Conservation (phyloP, 306 rosid genomes). For the cucumber (Cucumis sativus) region Cucumber_9930_V3 NC_026657.2:12610501-12611000, state of each 20-base stretch:
- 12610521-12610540: no score
- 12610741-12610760: not conserved
- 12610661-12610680: not conserved
- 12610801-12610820: not conserved
- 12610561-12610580: not conserved
- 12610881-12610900: no score
- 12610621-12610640: slow-evolving; percentile 1
- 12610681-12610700: not conserved
- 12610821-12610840: not conserved
- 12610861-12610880: no score
- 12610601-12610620: slow-evolving; percentile 5
- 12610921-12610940: no score
- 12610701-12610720: not conserved
- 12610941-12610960: no score
- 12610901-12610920: no score
- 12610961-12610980: no score
- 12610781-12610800: not conserved
- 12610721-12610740: not conserved
- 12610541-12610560: no score
- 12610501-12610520: not conserved
- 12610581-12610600: slow-evolving; percentile 1
- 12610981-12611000: no score
- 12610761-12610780: not conserved
- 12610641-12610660: not conserved
- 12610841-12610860: no score